A percentile compares a stretch with the other conserved stretches of the same genome.
These are phyloP conservation scores for Globisporangium emineosum DNA, from an alignment of 352 stramenopile species.

Conservation along the genomic window DNA sequence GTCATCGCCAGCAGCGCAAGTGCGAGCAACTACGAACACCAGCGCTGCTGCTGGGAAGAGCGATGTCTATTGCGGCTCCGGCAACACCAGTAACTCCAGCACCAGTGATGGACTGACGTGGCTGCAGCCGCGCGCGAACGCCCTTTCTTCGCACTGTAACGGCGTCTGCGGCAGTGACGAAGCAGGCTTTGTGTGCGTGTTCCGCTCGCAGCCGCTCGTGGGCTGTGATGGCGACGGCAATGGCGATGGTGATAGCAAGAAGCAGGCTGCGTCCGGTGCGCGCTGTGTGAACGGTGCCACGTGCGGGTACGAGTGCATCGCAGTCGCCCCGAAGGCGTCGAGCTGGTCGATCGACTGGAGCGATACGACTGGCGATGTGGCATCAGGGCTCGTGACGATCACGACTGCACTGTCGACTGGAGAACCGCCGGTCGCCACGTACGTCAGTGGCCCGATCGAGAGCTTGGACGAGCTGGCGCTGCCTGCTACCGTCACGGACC, in stretches of 20 bases:
- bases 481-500: constrained; percentile 1
- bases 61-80: constrained; percentile 1
- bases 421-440: background rate
- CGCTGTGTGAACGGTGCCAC: constrained; percentile 12
- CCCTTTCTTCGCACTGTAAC: constrained; percentile 8
- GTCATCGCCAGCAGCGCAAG: background rate
- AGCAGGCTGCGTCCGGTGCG: background rate
- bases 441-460: constrained; percentile 9
- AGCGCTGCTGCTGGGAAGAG: no score
- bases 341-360: constrained; percentile 8
- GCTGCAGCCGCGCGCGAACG: constrained; percentile 7
- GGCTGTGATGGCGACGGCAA: background rate
- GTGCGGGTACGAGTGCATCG: constrained; percentile 13
- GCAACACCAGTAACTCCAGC: background rate
- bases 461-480: constrained; percentile 9
- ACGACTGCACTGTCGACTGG: background rate
- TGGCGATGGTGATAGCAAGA: background rate
- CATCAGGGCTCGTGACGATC: background rate
- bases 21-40: background rate
- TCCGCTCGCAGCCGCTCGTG: constrained; percentile 3
- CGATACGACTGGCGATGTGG: background rate
- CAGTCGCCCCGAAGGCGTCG: background rate
- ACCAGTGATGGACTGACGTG: background rate
- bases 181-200: constrained; percentile 7
- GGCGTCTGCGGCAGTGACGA: background rate